Base-by-base conservation (phyloP, 2,329 filamentous ascomycete genomes). In the Phialophora verrucosa region DNA sequence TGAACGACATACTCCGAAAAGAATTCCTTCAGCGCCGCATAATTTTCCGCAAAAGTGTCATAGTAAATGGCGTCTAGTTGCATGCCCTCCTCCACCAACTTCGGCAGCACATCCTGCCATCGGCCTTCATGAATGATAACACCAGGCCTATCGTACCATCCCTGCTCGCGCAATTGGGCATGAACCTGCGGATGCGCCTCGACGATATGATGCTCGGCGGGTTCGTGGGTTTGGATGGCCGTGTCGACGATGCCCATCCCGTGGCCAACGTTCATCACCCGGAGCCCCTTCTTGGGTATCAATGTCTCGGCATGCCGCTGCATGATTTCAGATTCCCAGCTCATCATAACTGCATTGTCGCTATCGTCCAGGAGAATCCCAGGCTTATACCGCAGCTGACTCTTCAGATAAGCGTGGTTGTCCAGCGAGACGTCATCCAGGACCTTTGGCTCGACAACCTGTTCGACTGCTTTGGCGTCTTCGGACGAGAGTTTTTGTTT, bases 251-350 rank as follows among this genome's bases (percentile, higher is more conserved):
- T 42, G 29, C 59, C 59, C 59, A 61, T 61, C 8, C 59, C 59
- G 14, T 61, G 59, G 25, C 59, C 59, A n/a, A 61, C 49, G 49
- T 61, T 61, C 59, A 61, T 61, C 31, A 61, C 59, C n/a, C 51
- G 53, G n/a, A 61, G 59, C 20, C 47, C 47, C 20, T 47, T 6
- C 14, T 42, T 31, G 20, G 59, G 59, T 50, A 61, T 61, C 11
- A 61, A 47, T 4, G 59, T 53, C 7, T 53, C 47, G 10, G 59
- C 59, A 44, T 61, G 59, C 17, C 59, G 47, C 20, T 61, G 47
- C 59, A 61, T 61, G n/a, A 61, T 61, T 14, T 29, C 29, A 1
- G 31, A 27, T 25, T 61, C 59, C 59, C 59, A 61, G 10, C 20
- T 20, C 59, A 61, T 61, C 59, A 61, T 61, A 17, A 61, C 59